A percentile compares a stretch with the other conserved stretches of the same genome.
Evolutionary conservation across 495 filamentous ascomycete species (phyloP).

Genomic region (Aspergillus hancockii): DNA sequence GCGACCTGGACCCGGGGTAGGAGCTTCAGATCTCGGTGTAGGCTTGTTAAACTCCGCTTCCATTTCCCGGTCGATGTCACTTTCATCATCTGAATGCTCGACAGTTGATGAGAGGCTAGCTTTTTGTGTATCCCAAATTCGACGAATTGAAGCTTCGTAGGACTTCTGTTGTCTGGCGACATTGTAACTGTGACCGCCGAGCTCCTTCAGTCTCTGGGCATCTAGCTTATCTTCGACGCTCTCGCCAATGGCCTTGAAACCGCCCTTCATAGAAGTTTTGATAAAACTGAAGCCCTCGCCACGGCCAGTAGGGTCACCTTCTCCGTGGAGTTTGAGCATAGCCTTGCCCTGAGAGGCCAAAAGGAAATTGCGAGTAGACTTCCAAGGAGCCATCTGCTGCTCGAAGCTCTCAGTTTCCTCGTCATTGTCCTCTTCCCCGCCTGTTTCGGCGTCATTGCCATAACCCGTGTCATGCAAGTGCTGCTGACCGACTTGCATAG

Average conservation of each 20-base stretch:
- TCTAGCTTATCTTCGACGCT: constrained; percentile 84
- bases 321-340: constrained; percentile 92
- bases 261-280: constrained; percentile 97
- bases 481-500: constrained; percentile 92
- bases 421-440: constrained; percentile 66
- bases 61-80: constrained; percentile 67
- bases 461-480: constrained; percentile 83
- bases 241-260: constrained; percentile 87
- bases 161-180: constrained; percentile 86
- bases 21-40: constrained; percentile 64
- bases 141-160: constrained; percentile 83
- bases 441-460: constrained; percentile 69
- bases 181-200: constrained; percentile 95
- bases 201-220: constrained; percentile 79
- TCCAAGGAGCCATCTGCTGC: constrained; percentile 91
- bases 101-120: constrained; percentile 67
- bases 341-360: constrained; percentile 92
- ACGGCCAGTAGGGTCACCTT: constrained; percentile 92
- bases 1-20: constrained; percentile 53
- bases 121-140: constrained; percentile 89
- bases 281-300: constrained; percentile 95
- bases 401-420: constrained; percentile 73
- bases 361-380: constrained; percentile 90
- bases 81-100: constrained; percentile 62
- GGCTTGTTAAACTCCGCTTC: constrained; percentile 62